These are phyloP conservation scores for Acanthamoeba triangularis DNA, from an alignment of 208 protist species.

Conservation along the genomic window DNA sequence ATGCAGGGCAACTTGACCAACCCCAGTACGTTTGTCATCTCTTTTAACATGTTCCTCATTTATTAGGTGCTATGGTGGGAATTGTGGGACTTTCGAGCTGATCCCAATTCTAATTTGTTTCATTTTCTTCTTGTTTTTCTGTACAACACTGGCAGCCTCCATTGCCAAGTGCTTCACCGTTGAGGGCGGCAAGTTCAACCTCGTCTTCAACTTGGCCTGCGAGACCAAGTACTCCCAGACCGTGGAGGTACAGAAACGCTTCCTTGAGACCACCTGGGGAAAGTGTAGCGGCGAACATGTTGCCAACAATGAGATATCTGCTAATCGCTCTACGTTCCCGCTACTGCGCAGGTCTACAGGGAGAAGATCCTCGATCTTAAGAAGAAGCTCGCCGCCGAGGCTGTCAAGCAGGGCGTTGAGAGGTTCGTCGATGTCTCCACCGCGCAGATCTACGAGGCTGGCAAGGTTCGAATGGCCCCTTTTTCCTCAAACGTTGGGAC, in stretches of 20 bases:
- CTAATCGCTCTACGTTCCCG: no score
- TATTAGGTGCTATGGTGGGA: no score
- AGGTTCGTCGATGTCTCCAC: constrained; percentile 95
- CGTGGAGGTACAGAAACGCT: constrained; percentile 76
- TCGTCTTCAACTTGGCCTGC: constrained; percentile 94
- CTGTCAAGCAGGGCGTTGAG: constrained; percentile 88
- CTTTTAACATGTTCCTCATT: no score
- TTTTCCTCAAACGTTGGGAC: no score
- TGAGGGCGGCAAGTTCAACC: constrained; percentile 88
- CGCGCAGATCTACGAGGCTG: constrained; percentile 94
- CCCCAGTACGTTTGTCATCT: constrained; percentile 78
- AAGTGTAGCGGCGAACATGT: not conserved
- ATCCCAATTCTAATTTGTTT: not conserved
- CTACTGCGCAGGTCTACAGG: constrained; percentile 88
- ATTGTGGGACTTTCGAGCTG: no score
- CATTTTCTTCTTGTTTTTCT: constrained; percentile 75
- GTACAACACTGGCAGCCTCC: constrained; percentile 75
- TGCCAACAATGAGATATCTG: no score
- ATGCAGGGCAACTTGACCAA: constrained; percentile 92
- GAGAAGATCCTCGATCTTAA: constrained; percentile 91
- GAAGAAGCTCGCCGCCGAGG: constrained; percentile 90
- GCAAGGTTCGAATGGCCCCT: constrained; percentile 80
- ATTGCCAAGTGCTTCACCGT: constrained; percentile 92
- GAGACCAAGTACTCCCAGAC: constrained; percentile 94
- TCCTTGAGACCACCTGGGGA: not conserved